Evolutionary conservation across 1,284 basidiomycete genomes (phyloP), one percentile per base, ranked within the genome.

Genomic region (Phylloboletellus chloephorus): DNA sequence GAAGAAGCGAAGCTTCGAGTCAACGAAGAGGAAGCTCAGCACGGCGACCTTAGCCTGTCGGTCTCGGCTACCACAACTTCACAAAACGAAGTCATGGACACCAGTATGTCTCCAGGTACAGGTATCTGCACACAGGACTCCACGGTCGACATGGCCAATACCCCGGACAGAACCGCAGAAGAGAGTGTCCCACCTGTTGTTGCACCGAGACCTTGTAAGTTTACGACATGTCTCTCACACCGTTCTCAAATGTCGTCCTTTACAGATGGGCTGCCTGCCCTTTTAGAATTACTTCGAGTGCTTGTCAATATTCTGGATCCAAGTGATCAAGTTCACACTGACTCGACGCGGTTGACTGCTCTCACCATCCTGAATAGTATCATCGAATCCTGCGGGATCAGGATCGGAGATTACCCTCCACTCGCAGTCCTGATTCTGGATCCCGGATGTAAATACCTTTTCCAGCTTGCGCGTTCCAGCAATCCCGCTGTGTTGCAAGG

Each of bases 231-330:
- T 36, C 9, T 19, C 0, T 38, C 31, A 46, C 29, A 32, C 37
- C 16, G 19, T 30, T 43, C 33, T 52, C 12, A 48, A 24, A 21
- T 31, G 2, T 33, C 29, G 22, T 39, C 4, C 31, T 25, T 47
- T 46, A 34, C 67, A 71, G 96, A 92, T 64, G 93, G 94, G 7
- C 74, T 98, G 19, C 89, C 94, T 0, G 95, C 96, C 2, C 84
- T 97, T 37, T 71, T 93, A 17, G 96, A 98, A 61, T 79, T 99
- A 3, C 72, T 98, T 26, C 84, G 94, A 2, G 96, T 98, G 20
- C 76, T 99, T 35, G 83, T 97, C 54, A 94, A 95, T 49, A 87
- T 98, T 16, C 74, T 98, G 19, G 93, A 98, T 62, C 96, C 96
- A 12, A 87, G 81, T 52, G 93, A 96, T 56, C 83, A 90, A 50